phyloP scores from a whole-genome alignment of 2,329 filamentous ascomycete genomes.

The Colletotrichum tofieldiae region DNA sequence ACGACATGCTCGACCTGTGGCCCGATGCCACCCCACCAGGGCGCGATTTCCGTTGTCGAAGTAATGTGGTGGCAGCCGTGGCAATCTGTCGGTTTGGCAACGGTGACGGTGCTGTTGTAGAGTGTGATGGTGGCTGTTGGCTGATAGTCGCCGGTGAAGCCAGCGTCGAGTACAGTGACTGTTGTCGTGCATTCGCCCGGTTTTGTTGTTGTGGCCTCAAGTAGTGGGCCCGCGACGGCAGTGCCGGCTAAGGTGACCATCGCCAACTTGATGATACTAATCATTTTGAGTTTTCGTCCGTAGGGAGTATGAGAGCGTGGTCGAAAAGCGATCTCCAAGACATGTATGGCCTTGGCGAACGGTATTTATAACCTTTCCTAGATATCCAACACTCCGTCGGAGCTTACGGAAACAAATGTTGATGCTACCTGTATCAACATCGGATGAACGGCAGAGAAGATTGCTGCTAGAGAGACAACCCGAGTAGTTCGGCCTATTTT shows the following conservation, averaged over 20 bases:
- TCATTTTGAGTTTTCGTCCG: neutral
- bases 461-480: neutral
- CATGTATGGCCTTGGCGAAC: neutral
- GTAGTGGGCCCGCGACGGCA: neutral
- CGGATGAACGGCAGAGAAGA: conserved; percentile 25
- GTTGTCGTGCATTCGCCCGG: conserved; percentile 21
- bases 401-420: neutral
- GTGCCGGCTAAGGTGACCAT: neutral
- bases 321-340: neutral
- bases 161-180: neutral
- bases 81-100: conserved; percentile 16
- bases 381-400: neutral
- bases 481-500: neutral
- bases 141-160: conserved; percentile 30
- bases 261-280: neutral
- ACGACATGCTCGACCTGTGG: conserved; percentile 16
- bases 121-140: conserved; percentile 12
- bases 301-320: neutral
- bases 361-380: neutral
- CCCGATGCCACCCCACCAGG: conserved; percentile 25
- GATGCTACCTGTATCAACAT: neutral
- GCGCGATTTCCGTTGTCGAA: neutral
- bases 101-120: conserved; percentile 22
- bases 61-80: conserved; percentile 28
- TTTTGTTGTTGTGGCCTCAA: neutral